Evolutionary conservation across 768 basidiomycete species (phyloP), one percentile per base, ranked within the genome.

Genomic region (Kwoniella heveanensis): DNA sequence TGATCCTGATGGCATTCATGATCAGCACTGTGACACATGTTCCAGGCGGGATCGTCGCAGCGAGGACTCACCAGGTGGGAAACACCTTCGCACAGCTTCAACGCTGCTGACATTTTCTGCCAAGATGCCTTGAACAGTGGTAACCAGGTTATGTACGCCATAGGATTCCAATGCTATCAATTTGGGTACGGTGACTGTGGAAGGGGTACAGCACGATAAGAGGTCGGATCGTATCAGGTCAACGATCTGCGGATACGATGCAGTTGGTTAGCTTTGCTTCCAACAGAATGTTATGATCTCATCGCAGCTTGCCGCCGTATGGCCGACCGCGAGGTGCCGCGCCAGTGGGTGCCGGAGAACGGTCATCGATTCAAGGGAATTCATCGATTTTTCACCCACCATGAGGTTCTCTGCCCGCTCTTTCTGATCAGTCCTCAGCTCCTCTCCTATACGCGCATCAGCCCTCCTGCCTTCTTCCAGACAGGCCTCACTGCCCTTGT

Each of bases 371-470:
- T 12, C 49, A 56, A 60, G 24, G 49, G 15, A 26, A 36, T n/a
- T 7, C 19, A 22, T 21, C 24, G 26, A 44, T 37, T 44, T 8
- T 36, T 44, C 25, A 52, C 76, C 68, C 50, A 80, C 81, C 94
- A 98, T 97, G 60, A 98, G 80, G 77, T 98, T 98, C 82, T 97
- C 94, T 0, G 93, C 94, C 1, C 94, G 87, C 79, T 98, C 94
- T 78, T 98, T 98, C 47, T 82, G 83, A 77, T 83, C 81, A 12
- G 54, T 65, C 54, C 77, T 65, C 37, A 83, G 65, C 22, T 70
- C 72, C 44, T 72, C 62, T n/a, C 68, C 77, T 22, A 66, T 64
- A 51, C 56, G 22, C 24, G 24, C 47, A 64, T 80, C 79, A 29
- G 65, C 65, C 36, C 53, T 57, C 21, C 46, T 58, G 19, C 69